A percentile compares a stretch with the other conserved stretches of the same genome.
Conservation (phyloP, 228 moss, liverwort and hornwort genomes). For the Sphagnum fallax region DNA sequence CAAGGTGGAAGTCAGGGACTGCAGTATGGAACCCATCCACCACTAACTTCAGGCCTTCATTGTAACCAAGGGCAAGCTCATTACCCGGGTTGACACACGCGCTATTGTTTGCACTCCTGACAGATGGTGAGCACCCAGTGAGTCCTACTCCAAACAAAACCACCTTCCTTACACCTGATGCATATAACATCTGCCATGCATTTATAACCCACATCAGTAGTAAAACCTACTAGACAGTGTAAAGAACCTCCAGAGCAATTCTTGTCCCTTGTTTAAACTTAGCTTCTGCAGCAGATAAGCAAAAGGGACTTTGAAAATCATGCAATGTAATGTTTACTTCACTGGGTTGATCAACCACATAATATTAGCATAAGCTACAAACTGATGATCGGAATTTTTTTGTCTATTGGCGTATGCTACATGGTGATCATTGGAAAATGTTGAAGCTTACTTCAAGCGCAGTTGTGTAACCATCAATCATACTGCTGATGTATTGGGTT, state of each 20-base stretch:
- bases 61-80: conserved; percentile 23
- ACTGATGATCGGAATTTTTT: conserved; percentile 9
- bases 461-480: neutral
- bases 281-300: neutral
- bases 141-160: conserved; percentile 21
- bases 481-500: neutral
- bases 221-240: neutral
- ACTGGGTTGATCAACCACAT: too few species aligned
- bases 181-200: conserved; percentile 19
- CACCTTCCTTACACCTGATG: conserved; percentile 30
- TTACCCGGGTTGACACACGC: conserved; percentile 24
- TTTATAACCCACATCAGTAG: neutral
- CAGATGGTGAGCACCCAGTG: conserved; percentile 34
- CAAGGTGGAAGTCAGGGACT: conserved; percentile 21
- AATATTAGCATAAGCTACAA: neutral
- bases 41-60: conserved; percentile 20
- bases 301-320: too few species aligned
- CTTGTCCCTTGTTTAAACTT: neutral
- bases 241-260: neutral
- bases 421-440: conserved; percentile 9
- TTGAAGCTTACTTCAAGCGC: conserved; percentile 10
- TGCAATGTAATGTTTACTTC: too few species aligned
- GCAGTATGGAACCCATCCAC: conserved; percentile 9
- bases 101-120: conserved; percentile 16
- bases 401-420: conserved; percentile 11